Conservation (phyloP, 2,329 filamentous ascomycete genomes). For the Helminthosporium solani region DNA sequence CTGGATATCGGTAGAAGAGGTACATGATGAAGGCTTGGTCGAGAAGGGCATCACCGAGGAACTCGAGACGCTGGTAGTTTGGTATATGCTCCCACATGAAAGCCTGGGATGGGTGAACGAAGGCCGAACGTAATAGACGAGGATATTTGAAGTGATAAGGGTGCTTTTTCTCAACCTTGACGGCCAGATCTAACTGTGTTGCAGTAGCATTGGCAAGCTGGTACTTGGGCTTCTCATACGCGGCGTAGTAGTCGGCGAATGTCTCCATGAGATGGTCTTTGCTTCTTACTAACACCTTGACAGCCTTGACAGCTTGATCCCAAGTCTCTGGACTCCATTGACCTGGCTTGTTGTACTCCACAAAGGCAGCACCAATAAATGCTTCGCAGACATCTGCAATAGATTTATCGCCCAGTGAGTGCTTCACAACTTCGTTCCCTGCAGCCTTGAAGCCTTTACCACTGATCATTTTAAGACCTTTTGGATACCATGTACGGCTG, state of each 20-base stretch:
- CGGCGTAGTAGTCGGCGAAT: slow-evolving; percentile 72
- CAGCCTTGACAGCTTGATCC: slow-evolving; percentile 63
- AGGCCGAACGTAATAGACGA: slow-evolving; percentile 76
- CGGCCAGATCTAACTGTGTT: slow-evolving; percentile 67
- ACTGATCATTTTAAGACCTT: slow-evolving; percentile 68
- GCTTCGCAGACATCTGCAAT: slow-evolving; percentile 95
- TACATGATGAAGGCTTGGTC: slow-evolving; percentile 84
- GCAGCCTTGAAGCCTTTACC: slow-evolving; percentile 65
- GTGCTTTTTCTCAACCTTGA: slow-evolving; percentile 61
- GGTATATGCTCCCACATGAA: slow-evolving; percentile 75
- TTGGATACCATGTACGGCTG: slow-evolving; percentile 83
- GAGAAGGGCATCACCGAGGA: slow-evolving; percentile 83
- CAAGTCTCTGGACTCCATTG: slow-evolving; percentile 51
- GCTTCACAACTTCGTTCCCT: slow-evolving; percentile 52
- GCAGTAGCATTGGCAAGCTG: slow-evolving; percentile 64
- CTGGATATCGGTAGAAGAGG: slow-evolving; percentile 73
- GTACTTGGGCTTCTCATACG: slow-evolving; percentile 71
- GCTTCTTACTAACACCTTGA: slow-evolving; percentile 67
- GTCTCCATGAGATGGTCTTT: slow-evolving; percentile 66
- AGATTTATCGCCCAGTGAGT: slow-evolving; percentile 80
- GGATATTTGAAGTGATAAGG: slow-evolving; percentile 72
- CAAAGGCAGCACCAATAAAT: slow-evolving; percentile 80
- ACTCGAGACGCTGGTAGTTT: slow-evolving; percentile 87
- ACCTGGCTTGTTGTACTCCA: slow-evolving; percentile 52
- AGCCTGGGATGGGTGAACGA: slow-evolving; percentile 83